Conservation (phyloP, 2,329 filamentous ascomycete species). For the Incumbomyces lentus region DNA sequence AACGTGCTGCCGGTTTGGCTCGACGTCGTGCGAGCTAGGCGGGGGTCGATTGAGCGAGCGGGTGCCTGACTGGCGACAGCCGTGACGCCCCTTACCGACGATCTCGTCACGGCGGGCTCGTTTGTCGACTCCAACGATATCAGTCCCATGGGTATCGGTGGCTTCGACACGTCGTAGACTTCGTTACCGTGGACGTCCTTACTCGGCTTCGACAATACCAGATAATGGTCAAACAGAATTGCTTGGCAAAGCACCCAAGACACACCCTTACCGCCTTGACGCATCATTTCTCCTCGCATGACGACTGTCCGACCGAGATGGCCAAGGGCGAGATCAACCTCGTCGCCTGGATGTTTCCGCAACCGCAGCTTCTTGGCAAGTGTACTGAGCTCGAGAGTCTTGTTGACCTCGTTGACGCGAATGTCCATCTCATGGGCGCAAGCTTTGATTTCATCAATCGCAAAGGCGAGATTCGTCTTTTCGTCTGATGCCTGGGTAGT, state of each 20-base stretch:
- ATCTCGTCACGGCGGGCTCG: constrained; percentile 81
- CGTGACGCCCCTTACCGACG: constrained; percentile 57
- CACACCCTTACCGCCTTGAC: constrained; percentile 79
- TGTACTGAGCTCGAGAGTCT: constrained; percentile 81
- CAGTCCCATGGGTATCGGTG: constrained; percentile 93
- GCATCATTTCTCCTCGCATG: constrained; percentile 76
- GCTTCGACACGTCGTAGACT: constrained; percentile 87
- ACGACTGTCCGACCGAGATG: constrained; percentile 89
- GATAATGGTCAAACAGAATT: constrained; percentile 89
- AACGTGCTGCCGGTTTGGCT: constrained; percentile 43
- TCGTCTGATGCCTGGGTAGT: constrained; percentile 79
- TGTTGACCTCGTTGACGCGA: constrained; percentile 83
- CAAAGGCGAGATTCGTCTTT: constrained; percentile 69
- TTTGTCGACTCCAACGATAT: constrained; percentile 85
- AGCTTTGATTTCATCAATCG: constrained; percentile 81
- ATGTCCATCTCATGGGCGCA: constrained; percentile 86
- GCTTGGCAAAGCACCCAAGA: constrained; percentile 91
- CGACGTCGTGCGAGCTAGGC: constrained; percentile 42
- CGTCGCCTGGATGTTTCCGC: constrained; percentile 72
- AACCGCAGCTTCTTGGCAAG: constrained; percentile 73
- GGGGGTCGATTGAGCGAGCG: constrained; percentile 34
- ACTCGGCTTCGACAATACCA: constrained; percentile 76
- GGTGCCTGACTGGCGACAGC: constrained; percentile 48
- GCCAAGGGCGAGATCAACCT: constrained; percentile 76
- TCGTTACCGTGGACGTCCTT: constrained; percentile 46